These are phyloP conservation scores for Nothophytophthora sp. DNA, from an alignment of 352 stramenopile species.

Conservation along the genomic window DNA sequence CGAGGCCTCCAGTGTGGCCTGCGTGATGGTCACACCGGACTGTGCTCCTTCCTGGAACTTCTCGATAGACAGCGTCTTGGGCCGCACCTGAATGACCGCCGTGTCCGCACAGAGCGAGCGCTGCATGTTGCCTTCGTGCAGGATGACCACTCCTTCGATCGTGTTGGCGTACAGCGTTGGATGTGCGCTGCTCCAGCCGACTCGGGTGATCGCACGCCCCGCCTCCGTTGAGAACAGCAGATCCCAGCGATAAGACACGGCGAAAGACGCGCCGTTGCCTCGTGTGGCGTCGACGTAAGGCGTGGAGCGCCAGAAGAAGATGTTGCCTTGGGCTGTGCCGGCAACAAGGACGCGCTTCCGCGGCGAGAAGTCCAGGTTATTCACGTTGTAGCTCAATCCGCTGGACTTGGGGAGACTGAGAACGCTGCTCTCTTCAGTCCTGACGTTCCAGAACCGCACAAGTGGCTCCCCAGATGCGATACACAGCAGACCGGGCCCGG, in stretches of 20 bases:
- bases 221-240: conserved; percentile 64
- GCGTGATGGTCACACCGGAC: conserved; percentile 48
- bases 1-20: conserved; percentile 59
- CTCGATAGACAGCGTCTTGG: conserved; percentile 74
- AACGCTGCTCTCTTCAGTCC: conserved; percentile 92
- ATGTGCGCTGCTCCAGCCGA: conserved; percentile 73
- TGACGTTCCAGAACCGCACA: conserved; percentile 93
- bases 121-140: conserved; percentile 90
- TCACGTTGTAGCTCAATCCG: conserved; percentile 64
- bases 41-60: conserved; percentile 62
- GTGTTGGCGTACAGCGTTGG: conserved; percentile 74
- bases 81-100: conserved; percentile 83
- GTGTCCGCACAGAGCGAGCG: conserved; percentile 73
- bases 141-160: conserved; percentile 68
- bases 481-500: conserved; percentile 86
- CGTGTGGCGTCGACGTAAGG: conserved; percentile 31
- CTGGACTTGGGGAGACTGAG: conserved; percentile 71
- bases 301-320: conserved; percentile 91
- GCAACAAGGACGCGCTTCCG: conserved; percentile 86
- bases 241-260: conserved; percentile 66
- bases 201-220: conserved; percentile 38
- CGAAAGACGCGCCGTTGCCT: conserved; percentile 2
- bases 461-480: conserved; percentile 89
- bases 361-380: conserved; percentile 89
- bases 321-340: conserved; percentile 79